Percentiles rank a stretch among this genome's conserved stretches.
phyloP scores from a whole-genome alignment of 23 red algal species.

The Gracilaria gracilis region DNA sequence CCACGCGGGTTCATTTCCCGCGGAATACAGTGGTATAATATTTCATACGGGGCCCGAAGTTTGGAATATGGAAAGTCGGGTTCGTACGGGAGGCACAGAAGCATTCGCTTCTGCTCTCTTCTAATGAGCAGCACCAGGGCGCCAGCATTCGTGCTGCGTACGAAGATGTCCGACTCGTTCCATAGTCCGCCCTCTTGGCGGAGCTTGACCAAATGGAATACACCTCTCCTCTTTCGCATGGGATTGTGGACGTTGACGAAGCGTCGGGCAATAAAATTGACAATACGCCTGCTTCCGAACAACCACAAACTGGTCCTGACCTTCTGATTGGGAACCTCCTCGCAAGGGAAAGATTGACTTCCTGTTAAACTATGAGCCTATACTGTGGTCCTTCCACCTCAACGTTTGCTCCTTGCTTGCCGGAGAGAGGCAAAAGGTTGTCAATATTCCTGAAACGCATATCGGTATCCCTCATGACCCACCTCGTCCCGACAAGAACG shows the following conservation, averaged over 20 bases:
- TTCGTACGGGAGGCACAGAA: conserved; percentile 6
- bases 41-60: conserved; percentile 40
- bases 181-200: background rate
- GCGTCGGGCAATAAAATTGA: no score
- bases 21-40: conserved; percentile 1
- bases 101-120: conserved; percentile 22
- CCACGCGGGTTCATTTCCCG: background rate
- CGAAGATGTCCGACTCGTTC: conserved; percentile 32
- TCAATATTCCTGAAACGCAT: background rate
- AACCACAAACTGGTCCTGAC: no score
- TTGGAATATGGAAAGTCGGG: conserved; percentile 24
- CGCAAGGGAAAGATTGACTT: background rate
- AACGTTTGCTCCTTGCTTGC: background rate
- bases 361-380: background rate
- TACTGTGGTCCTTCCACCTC: background rate
- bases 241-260: background rate
- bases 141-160: conserved; percentile 32
- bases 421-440: background rate
- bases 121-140: conserved; percentile 10
- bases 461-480: background rate
- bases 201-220: conserved; percentile 36
- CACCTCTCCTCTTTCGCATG: background rate
- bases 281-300: no score
- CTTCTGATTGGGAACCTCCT: background rate
- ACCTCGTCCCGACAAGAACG: conserved; percentile 32